These are phyloP conservation scores for Penicillium daleae DNA, from an alignment of 495 filamentous ascomycete genomes.

Conservation along the genomic window DNA sequence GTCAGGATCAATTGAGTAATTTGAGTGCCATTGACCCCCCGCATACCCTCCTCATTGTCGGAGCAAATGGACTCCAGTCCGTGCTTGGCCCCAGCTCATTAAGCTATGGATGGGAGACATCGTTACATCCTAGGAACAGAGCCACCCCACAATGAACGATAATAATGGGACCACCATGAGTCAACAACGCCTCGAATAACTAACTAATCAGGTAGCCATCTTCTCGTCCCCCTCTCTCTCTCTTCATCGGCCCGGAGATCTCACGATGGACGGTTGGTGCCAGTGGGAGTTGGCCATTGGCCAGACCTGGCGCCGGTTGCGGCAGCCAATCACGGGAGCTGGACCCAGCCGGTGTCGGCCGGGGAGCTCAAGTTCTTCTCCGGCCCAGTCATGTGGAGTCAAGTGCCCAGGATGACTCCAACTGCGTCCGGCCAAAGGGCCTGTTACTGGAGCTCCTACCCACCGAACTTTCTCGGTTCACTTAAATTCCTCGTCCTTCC, in stretches of 20 bases:
- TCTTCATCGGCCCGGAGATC: background rate
- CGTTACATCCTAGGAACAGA: background rate
- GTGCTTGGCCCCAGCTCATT: background rate
- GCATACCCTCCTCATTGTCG: background rate
- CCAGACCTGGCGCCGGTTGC: slow-evolving; percentile 1
- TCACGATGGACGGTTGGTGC: background rate
- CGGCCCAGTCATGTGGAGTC: slow-evolving; percentile 37
- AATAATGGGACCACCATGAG: background rate
- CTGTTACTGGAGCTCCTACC: slow-evolving; percentile 1
- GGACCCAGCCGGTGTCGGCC: slow-evolving; percentile 38
- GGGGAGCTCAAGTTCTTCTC: slow-evolving; percentile 44
- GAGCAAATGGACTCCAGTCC: background rate
- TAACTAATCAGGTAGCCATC: too few species aligned
- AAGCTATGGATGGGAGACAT: background rate
- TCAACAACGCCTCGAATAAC: too few species aligned
- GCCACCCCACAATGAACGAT: background rate
- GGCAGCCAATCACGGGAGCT: slow-evolving; percentile 22
- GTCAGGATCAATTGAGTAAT: slow-evolving; percentile 3
- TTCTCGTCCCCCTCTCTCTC: too few species aligned
- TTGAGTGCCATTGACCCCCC: background rate
- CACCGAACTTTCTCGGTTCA: slow-evolving; percentile 25
- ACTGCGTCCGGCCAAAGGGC: too few species aligned
- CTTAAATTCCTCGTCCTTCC: slow-evolving; percentile 26
- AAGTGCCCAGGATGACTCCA: slow-evolving; percentile 1
- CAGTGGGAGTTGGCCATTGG: background rate